Evolutionary conservation across 805 yeast genomes (phyloP).

Genomic region (Candida koratica): DNA sequence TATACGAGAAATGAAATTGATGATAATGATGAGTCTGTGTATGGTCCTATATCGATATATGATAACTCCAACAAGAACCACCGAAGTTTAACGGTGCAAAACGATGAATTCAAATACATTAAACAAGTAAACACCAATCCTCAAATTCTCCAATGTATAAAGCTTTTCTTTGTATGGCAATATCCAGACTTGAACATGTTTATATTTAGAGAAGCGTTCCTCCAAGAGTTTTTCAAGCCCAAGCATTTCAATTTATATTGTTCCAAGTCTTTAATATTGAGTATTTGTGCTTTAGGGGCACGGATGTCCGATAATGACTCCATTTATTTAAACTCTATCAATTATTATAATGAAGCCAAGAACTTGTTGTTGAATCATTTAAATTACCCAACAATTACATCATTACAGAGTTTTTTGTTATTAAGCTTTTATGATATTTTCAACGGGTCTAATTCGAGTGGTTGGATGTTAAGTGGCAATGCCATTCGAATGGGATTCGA

Average conservation of each 20-base stretch:
- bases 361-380: constrained; percentile 36
- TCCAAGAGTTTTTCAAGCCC: constrained; percentile 58
- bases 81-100: constrained; percentile 12
- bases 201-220: constrained; percentile 59
- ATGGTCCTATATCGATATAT: constrained; percentile 46
- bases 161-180: constrained; percentile 57
- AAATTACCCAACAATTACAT: constrained; percentile 48
- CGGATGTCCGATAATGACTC: constrained; percentile 43
- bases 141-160: constrained; percentile 33
- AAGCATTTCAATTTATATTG: constrained; percentile 50
- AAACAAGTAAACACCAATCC: constrained; percentile 33
- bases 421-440: constrained; percentile 61
- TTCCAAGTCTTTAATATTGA: constrained; percentile 48
- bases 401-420: constrained; percentile 55
- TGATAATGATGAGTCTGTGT: constrained; percentile 32
- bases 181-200: constrained; percentile 63
- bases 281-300: constrained; percentile 59
- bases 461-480: constrained; percentile 61
- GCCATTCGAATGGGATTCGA: constrained; percentile 65
- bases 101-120: constrained; percentile 16
- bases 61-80: constrained; percentile 25
- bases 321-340: constrained; percentile 37
- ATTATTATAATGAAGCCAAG: constrained; percentile 48
- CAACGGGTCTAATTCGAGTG: constrained; percentile 52
- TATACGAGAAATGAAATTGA: constrained; percentile 9